Evolutionary conservation across 805 yeast genomes (phyloP), one percentile per base, ranked within the genome.

Genomic region (Ogataea kodamae): DNA sequence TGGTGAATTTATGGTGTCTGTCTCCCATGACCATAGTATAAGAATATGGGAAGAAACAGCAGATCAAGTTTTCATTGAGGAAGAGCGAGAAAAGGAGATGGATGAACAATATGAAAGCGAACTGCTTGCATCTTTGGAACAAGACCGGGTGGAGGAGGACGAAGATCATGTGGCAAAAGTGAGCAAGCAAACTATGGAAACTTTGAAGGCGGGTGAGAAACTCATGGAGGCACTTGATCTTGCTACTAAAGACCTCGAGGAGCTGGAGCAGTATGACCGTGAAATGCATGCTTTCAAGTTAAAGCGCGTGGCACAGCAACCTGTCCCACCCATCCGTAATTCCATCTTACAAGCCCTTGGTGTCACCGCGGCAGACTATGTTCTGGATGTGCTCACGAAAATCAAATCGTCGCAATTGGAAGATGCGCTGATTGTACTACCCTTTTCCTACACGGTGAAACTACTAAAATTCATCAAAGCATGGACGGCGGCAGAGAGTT

Each of bases 21-120:
- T 89, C 1, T 80, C 96, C 5, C 99, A 92, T 57, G 99, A 92
- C 57, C 94, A 87, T 54, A 80, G 95, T 51, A 76, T 90, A 30
- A 73, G 98, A 57, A 61, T 89, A n/a, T 92, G 98, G 98, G 73
- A 72, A 40, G 88, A 87, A 57, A 84, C 95, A 4, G 92, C 84
- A 34, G 98, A 92, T 57, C 89, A 90, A 49, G 92, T 92, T n/a
- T 92, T 92, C 56, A 62, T 92, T 40, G 97, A 92, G 59, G 99
- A 92, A 67, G 98, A 92, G 64, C 72, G 92, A 39, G 99, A 92
- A 57, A 85, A 82, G 59, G 98, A 92, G 59, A 69, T 88, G 74
- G 98, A 92, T 57, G 96, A 89, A 58, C 64, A 80, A 37, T 87
- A 89, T 54, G 97, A 92, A 55, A 71, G 75, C n/a, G 83, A 81